Conservation (phyloP, 2,329 filamentous ascomycete genomes). For the Cercospora zeina region DNA sequence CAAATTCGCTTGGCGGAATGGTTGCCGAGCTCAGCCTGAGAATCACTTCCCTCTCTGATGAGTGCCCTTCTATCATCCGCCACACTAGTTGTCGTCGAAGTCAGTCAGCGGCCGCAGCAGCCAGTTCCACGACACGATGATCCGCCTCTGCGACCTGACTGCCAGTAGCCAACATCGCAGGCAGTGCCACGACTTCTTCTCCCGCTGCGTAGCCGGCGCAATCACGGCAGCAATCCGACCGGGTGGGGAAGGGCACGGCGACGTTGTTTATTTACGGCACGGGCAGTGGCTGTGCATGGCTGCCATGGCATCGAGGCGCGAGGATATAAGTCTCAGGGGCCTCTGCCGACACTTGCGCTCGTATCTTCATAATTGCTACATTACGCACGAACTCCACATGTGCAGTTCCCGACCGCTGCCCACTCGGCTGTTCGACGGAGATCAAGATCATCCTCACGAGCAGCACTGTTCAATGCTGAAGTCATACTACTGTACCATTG, state of each 20-base stretch:
- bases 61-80: background rate
- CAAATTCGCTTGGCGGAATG: background rate
- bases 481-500: background rate
- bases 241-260: constrained; percentile 17
- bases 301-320: background rate
- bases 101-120: background rate
- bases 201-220: background rate
- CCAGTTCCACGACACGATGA: background rate
- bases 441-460: constrained; percentile 4
- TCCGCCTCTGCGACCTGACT: background rate
- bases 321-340: constrained; percentile 14
- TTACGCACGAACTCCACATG: background rate
- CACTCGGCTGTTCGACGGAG: constrained; percentile 4
- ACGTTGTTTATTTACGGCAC: background rate
- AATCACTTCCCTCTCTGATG: background rate
- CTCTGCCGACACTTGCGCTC: background rate
- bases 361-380: background rate
- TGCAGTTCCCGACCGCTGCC: constrained; percentile 3
- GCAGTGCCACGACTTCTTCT: background rate
- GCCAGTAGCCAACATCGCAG: background rate
- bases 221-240: constrained; percentile 9
- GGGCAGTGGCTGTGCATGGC: constrained; percentile 16
- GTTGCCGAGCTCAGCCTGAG: background rate
- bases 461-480: constrained; percentile 6
- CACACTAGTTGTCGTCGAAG: background rate